Conservation (phyloP, 306 rosid species). For the Casuarina cunninghamiana region DNA sequence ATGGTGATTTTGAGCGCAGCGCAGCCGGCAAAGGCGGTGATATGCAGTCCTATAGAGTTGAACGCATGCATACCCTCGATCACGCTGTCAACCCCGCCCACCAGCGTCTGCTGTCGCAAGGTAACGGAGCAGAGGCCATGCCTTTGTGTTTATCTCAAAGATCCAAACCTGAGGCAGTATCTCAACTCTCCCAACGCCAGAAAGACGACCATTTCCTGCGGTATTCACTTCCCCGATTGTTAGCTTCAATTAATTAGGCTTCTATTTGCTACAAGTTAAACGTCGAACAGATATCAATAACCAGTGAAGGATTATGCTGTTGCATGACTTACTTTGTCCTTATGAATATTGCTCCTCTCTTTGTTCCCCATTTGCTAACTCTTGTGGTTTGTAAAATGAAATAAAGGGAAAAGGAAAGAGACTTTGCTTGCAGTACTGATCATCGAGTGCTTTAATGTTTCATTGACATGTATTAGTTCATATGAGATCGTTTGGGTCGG, state of each 20-base stretch:
- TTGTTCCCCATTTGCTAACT: too few relatives aligned
- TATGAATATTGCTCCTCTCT: too few relatives aligned
- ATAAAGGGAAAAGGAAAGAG: too few relatives aligned
- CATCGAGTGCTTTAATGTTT: too few relatives aligned
- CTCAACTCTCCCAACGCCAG: constrained; percentile 43
- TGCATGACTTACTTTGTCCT: neutral
- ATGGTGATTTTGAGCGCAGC: neutral
- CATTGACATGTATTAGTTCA: too few relatives aligned
- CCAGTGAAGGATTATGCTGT: neutral
- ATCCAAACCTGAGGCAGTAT: constrained; percentile 45
- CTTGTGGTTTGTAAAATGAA: too few relatives aligned
- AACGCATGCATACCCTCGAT: constrained; percentile 19
- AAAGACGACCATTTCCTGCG: constrained; percentile 46
- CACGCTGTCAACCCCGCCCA: constrained; percentile 23
- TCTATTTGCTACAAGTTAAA: neutral
- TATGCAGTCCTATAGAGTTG: constrained; percentile 28
- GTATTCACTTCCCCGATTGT: constrained; percentile 46
- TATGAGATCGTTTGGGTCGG: too few relatives aligned
- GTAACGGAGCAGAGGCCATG: constrained; percentile 58
- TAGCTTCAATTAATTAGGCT: neutral
- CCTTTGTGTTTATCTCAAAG: constrained; percentile 56
- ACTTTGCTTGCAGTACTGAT: too few relatives aligned
- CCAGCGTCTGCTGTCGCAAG: constrained; percentile 49
- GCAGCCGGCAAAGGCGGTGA: constrained; percentile 1
- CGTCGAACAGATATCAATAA: neutral